Base-by-base conservation (phyloP, 257 asterid genomes). In the Parsonsia alboflavescens region DNA sequence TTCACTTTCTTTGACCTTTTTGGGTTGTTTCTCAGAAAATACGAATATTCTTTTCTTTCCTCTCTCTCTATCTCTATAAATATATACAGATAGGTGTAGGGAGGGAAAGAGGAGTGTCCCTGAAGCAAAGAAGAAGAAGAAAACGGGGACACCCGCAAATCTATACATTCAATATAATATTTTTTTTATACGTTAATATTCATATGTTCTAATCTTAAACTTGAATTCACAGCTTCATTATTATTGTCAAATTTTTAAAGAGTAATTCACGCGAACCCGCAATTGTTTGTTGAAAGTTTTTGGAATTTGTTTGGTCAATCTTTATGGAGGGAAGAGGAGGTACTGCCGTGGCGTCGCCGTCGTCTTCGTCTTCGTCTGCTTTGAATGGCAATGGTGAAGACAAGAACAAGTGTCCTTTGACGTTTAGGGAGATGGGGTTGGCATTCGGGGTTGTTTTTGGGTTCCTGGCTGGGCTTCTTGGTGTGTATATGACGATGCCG, bases 401-500 rank as follows among this genome's bases (percentile, higher is more conserved):
- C 70, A 76, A 30, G 66, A 76, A 76, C 75, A 83, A 82, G 80
- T 89, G 82, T 58, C 93, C 94, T 26, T 78, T 93, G 87, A 82
- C 88, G 81, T 77, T 68, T 71, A 84, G 90, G 88, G 97, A 91
- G 84, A 81, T 86, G 72, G 73, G 81, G 84, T 81, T 84, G 57
- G 96, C 92, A 41, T 74, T 82, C 87, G 86, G 84, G 82, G 96
- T 93, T 80, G 89, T 93, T 10, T 79, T 88, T 85, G 93, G 92
- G 30, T 91, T 91, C 74, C 76, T 77, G 59, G 41, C 86, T 22
- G 97, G 97, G 33, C 87, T 91, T 80, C 52, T 75, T 10, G 90
- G 85, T 74, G 84, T 93, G 26, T 93, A 93, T 74, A 76, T 93
- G 24, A 91, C 98, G 64, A 82, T 93, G 97, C 98, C 98, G 36